Conservation (phyloP, 2,329 filamentous ascomycete genomes). For the Fusarium solani-melongenae region DNA sequence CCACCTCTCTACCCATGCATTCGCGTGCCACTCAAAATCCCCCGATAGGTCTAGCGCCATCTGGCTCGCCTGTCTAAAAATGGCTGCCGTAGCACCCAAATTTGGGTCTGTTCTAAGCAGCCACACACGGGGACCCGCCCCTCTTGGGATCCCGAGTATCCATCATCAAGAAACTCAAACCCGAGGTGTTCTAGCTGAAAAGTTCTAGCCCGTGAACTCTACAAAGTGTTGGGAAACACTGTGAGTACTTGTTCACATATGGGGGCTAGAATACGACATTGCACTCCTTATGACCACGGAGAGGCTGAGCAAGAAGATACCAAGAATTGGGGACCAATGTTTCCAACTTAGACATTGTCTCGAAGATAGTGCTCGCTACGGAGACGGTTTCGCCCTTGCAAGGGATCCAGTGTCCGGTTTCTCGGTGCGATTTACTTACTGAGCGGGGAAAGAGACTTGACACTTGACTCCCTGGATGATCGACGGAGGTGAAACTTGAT, state of each 20-base stretch:
- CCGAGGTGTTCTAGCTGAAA: not conserved
- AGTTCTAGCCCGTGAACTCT: constrained; percentile 11
- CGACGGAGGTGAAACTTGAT: not conserved
- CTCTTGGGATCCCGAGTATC: constrained; percentile 17
- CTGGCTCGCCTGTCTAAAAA: constrained; percentile 23
- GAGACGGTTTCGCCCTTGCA: not conserved
- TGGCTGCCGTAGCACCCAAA: constrained; percentile 27
- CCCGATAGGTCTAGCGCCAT: constrained; percentile 18
- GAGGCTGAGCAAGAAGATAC: not conserved
- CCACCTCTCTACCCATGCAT: constrained; percentile 20
- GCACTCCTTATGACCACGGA: not conserved
- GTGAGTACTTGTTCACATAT: constrained; percentile 21
- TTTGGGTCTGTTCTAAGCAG: constrained; percentile 37
- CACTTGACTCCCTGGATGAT: constrained; percentile 4
- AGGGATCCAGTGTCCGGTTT: constrained; percentile 7
- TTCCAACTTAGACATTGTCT: constrained; percentile 9
- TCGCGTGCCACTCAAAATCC: not conserved
- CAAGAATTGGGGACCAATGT: not conserved
- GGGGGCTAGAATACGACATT: not conserved
- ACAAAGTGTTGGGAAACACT: constrained; percentile 22
- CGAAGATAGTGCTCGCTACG: not conserved
- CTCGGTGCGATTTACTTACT: not conserved
- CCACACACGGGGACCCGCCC: constrained; percentile 1
- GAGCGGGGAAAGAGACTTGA: not conserved
- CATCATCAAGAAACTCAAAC: constrained; percentile 6